Evolutionary conservation across 805 yeast species (phyloP).

Genomic region (Schwanniomyces pseudopolymorphus): DNA sequence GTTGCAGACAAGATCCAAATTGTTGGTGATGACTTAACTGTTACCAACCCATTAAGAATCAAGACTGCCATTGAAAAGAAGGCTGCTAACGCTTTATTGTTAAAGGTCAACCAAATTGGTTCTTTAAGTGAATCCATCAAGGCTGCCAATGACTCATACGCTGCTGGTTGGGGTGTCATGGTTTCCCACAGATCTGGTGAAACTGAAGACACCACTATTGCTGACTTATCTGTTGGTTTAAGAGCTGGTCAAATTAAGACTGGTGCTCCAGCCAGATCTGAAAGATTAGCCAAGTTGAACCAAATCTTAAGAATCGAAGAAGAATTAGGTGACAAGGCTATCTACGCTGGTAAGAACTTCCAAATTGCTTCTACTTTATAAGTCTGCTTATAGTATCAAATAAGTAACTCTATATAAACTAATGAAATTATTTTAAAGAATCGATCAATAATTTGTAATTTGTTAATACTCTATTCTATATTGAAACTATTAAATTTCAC

Average conservation of each 20-base stretch:
- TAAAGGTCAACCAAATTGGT: conserved; percentile 99
- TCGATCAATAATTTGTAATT: neutral
- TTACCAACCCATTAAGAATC: conserved; percentile 95
- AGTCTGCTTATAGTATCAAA: conserved; percentile 10
- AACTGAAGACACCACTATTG: conserved; percentile 98
- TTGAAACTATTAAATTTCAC: neutral
- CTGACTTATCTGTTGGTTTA: conserved; percentile 96
- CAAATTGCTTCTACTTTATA: conserved; percentile 50
- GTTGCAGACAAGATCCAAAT: conserved; percentile 75
- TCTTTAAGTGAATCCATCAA: conserved; percentile 92
- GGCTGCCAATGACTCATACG: conserved; percentile 94
- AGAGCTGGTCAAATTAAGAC: conserved; percentile 99
- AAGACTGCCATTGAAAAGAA: conserved; percentile 95
- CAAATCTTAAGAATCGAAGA: conserved; percentile 98
- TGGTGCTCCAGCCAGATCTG: conserved; percentile 99
- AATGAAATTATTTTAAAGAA: neutral
- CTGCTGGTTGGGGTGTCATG: conserved; percentile 99
- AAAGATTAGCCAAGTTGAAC: conserved; percentile 98
- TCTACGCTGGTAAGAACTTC: conserved; percentile 93
- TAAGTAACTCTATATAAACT: neutral
- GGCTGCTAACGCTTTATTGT: conserved; percentile 89
- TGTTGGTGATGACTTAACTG: conserved; percentile 98
- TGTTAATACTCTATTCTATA: too few species aligned
- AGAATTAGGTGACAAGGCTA: conserved; percentile 96
- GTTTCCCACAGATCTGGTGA: conserved; percentile 99